Conservation (phyloP, 2,329 filamentous ascomycete species). For the Venturia aucupariae region DNA sequence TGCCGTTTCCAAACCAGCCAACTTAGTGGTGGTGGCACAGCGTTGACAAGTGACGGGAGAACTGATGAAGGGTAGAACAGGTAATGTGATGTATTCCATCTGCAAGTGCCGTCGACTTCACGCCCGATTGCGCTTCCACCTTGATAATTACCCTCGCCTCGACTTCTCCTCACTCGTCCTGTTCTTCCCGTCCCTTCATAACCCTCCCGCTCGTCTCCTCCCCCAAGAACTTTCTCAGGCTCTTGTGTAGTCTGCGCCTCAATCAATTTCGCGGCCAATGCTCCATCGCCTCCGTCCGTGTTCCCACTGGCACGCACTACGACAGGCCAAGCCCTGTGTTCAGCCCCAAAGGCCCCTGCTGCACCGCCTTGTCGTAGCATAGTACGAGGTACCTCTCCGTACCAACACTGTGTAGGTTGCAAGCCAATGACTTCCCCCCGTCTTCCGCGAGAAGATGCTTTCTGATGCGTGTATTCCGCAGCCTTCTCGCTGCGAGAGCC, state of each 20-base stretch:
- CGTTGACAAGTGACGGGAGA: no score
- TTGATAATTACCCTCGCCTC: not conserved
- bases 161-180: not conserved
- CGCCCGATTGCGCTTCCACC: not conserved
- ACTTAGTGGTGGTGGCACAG: no score
- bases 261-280: not conserved
- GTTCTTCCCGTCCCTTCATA: not conserved
- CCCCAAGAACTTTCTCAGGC: no score
- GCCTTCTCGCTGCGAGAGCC: not conserved
- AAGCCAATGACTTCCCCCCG: not conserved
- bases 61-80: no score
- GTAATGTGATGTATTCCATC: no score
- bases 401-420: not conserved
- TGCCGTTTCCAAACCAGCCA: no score
- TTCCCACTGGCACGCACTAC: not conserved
- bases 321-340: not conserved
- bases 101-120: not conserved
- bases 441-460: not conserved
- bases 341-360: not conserved
- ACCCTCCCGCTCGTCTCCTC: not conserved
- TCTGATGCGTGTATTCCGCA: constrained; percentile 4
- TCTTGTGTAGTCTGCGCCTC: not conserved
- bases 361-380: not conserved
- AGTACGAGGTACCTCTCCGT: no score
- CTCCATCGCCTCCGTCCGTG: not conserved